Percentiles rank a stretch among this genome's conserved stretches.
Evolutionary conservation across 78 protist species (phyloP).

Genomic region (Dictyostelium capitatum): DNA sequence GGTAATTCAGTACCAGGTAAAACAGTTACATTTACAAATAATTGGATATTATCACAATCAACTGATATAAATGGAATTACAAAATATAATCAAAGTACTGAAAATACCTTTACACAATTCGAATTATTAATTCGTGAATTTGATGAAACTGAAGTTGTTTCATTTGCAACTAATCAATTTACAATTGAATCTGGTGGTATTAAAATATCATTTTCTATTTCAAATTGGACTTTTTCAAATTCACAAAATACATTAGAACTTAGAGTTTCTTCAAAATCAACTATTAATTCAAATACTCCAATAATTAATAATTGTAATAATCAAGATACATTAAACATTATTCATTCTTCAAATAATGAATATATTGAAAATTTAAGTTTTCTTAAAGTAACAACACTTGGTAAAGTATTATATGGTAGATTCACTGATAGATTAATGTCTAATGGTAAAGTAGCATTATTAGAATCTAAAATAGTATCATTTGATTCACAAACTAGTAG

Average conservation of each 20-base stretch:
- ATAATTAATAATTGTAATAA: background rate
- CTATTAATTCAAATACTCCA: background rate
- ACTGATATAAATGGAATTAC: background rate
- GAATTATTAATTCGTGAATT: too few relatives aligned
- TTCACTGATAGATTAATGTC: background rate
- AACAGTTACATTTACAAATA: too few relatives aligned
- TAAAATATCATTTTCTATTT: conserved; percentile 5
- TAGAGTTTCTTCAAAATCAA: background rate
- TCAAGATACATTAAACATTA: background rate
- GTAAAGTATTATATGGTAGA: background rate
- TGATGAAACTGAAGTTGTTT: too few relatives aligned
- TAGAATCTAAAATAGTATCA: too few relatives aligned
- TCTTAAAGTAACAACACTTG: background rate
- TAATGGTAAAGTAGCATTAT: background rate
- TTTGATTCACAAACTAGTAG: background rate
- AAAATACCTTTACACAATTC: background rate
- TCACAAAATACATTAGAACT: background rate
- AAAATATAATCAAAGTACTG: background rate
- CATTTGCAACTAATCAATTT: conserved; percentile 2
- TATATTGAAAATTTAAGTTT: too few relatives aligned
- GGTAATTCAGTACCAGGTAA: too few relatives aligned
- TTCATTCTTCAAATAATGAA: background rate
- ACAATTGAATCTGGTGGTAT: background rate
- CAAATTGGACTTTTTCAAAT: background rate
- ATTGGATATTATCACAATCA: background rate